A percentile compares a stretch with the other conserved stretches of the same genome.
Evolutionary conservation across 2,329 filamentous ascomycete species (phyloP).

Genomic region (Colletotrichum nymphaeae): DNA sequence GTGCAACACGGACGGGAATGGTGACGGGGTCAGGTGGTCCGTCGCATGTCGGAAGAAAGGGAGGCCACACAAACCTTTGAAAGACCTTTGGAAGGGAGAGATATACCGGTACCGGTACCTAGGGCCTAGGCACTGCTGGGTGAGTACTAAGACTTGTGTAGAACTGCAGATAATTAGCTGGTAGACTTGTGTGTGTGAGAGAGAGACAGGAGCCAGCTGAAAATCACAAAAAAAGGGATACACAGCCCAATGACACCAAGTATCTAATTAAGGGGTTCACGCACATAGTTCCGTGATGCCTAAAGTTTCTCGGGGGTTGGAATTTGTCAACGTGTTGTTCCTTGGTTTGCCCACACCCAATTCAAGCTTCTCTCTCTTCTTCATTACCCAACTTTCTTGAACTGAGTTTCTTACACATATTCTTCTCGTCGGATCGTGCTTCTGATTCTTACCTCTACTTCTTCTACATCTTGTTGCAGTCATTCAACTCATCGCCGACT

Average conservation of each 20-base stretch:
- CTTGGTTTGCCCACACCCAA: not conserved
- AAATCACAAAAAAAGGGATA: too few species aligned
- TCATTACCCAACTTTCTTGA: not conserved
- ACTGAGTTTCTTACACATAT: not conserved
- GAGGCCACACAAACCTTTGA: not conserved
- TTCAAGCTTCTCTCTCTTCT: too few species aligned
- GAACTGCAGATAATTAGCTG: too few species aligned
- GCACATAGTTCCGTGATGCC: not conserved
- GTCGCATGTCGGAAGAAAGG: not conserved
- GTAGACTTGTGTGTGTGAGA: not conserved
- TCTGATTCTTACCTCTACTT: too few species aligned
- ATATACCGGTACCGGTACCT: too few species aligned
- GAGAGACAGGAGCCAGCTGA: too few species aligned
- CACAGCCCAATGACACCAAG: not conserved
- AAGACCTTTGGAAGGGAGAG: not conserved
- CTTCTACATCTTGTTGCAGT: not conserved
- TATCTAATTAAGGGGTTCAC: not conserved
- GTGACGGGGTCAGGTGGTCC: conserved; percentile 17
- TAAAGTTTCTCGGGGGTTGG: not conserved
- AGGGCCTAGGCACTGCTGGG: too few species aligned
- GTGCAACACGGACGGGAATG: conserved; percentile 4
- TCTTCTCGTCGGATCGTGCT: not conserved
- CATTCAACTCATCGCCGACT: not conserved
- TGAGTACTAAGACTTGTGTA: too few species aligned
- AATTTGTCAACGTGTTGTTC: not conserved